Base-by-base conservation (phyloP, 2,329 filamentous ascomycete species). In the Coleophoma eucalyptorum region DNA sequence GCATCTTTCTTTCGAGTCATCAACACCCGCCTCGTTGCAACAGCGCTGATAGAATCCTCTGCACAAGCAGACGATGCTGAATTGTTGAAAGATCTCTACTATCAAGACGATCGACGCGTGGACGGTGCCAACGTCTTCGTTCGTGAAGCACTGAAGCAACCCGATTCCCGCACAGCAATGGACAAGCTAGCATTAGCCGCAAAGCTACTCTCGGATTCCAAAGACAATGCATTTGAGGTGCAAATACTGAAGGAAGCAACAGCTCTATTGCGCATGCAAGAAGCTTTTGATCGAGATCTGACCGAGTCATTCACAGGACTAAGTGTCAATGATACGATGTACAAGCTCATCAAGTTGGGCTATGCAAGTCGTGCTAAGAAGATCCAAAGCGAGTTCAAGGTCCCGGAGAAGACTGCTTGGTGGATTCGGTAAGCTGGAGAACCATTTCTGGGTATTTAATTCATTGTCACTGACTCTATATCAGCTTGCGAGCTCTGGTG, bases 31-130 rank as follows among this genome's bases (percentile, higher is more conserved):
- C 91, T 93, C 0, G 80, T 90, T 21, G 94, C 94, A 4, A 91
- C 90, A 2, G 90, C 94, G 0, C 80, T 99, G 11, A 89, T 99
- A 20, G 94, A 99, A 68, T 81, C 90, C 2, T 87, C 86, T 0
- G 93, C 94, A 0, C 76, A 89, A 46, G 73, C 71, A 18, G 87
- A 96, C 62, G 91, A 96, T 61, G 79, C 81, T 0, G 84, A 88
- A 49, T 70, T 99, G 19, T 81, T 99, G 21, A 99, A 97, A 64
- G 94, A 97, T 65, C 76, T 99, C 3, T 99, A 94, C 72, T 99
- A 99, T 67, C 94, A 97, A 71, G 94, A 97, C 62, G 94, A 99
- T 66, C 84, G 93, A 5, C 83, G 92, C 3, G 75, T 91, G 5
- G 94, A 97, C 57, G 91, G 94, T 3, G 89, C 93, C 0, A 88